Conservation (phyloP, 73 alveolate species). For the Paramecium sexaurelia region DNA sequence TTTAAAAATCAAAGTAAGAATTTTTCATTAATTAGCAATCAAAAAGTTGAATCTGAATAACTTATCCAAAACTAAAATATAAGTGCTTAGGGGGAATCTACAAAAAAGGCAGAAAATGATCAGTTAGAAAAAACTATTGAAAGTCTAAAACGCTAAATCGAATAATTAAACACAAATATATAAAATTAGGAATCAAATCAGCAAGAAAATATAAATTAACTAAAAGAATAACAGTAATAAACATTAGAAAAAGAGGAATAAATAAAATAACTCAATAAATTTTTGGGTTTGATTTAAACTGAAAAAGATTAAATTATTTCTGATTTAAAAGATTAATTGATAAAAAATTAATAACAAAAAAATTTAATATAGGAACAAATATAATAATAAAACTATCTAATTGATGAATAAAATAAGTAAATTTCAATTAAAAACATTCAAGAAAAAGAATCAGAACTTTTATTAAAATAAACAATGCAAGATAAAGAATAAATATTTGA, state of each 20-base stretch:
- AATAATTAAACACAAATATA: neutral
- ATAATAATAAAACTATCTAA: too few relatives aligned
- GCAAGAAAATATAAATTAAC: too few relatives aligned
- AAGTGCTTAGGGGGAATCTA: neutral
- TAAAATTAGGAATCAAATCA: neutral
- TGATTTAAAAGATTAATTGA: too few relatives aligned
- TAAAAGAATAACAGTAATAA: neutral
- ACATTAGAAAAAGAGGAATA: neutral
- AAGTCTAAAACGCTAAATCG: neutral
- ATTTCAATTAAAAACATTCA: too few relatives aligned
- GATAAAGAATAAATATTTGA: too few relatives aligned
- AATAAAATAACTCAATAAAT: too few relatives aligned
- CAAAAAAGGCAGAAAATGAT: neutral
- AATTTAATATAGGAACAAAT: too few relatives aligned
- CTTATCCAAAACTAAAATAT: neutral
- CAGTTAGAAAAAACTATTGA: neutral
- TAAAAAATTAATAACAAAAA: too few relatives aligned
- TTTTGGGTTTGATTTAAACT: neutral
- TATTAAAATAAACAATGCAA: too few relatives aligned
- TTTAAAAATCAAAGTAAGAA: neutral
- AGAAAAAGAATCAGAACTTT: too few relatives aligned
- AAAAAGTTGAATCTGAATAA: neutral
- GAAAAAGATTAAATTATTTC: too few relatives aligned
- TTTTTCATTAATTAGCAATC: neutral
- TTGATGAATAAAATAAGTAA: too few relatives aligned